These are phyloP conservation scores for Populus simonii DNA, from an alignment of 345 rosid species.

Conservation along the genomic window DNA sequence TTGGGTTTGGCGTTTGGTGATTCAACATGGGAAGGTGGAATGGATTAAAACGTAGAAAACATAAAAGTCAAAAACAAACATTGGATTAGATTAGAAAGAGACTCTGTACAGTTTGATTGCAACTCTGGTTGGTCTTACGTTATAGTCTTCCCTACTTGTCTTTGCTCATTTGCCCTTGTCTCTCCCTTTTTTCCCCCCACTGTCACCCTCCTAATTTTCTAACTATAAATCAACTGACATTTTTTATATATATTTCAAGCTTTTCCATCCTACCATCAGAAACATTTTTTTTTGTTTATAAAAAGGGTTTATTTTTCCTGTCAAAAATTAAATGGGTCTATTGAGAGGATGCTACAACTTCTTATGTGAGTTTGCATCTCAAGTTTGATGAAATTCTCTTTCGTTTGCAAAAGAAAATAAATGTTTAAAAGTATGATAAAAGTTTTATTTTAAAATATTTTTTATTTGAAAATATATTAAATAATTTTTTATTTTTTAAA, in stretches of 20 bases:
- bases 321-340: too few species aligned
- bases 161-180: background rate
- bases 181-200: background rate
- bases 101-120: slow-evolving; percentile 26
- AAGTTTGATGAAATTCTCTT: background rate
- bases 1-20: slow-evolving; percentile 17
- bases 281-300: too few species aligned
- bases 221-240: background rate
- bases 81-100: slow-evolving; percentile 10
- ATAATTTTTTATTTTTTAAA: too few species aligned
- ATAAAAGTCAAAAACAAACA: slow-evolving; percentile 31
- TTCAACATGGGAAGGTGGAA: slow-evolving; percentile 51
- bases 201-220: background rate
- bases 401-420: too few species aligned
- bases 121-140: slow-evolving; percentile 44
- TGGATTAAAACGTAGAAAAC: slow-evolving; percentile 19
- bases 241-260: background rate
- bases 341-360: too few species aligned
- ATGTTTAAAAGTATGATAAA: too few species aligned
- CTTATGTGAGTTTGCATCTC: background rate
- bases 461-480: too few species aligned
- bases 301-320: too few species aligned
- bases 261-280: too few species aligned
- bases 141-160: slow-evolving; percentile 22
- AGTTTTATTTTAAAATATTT: too few species aligned